Evolutionary conservation across 805 yeast genomes (phyloP).

Genomic region (Schizosaccharomyces osmophilus): DNA sequence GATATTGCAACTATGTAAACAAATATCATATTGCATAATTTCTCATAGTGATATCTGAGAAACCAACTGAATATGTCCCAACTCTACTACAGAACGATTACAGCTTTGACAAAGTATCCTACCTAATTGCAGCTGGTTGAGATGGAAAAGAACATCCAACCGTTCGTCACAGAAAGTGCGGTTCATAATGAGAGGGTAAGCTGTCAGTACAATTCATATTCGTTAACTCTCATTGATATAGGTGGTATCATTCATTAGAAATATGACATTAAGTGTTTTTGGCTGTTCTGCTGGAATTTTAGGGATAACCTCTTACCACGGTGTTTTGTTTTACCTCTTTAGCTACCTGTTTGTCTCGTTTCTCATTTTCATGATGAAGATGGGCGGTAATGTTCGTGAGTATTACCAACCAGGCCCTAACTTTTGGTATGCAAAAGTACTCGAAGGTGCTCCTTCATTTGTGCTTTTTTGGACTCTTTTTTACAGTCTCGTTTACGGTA

Average conservation of each 20-base stretch:
- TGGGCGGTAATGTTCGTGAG: constrained; percentile 15
- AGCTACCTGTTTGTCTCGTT: constrained; percentile 5
- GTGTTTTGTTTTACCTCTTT: constrained; percentile 11
- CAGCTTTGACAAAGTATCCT: too few relatives aligned
- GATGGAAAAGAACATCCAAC: background rate
- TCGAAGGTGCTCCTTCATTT: constrained; percentile 27
- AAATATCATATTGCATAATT: too few relatives aligned
- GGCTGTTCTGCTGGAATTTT: constrained; percentile 9
- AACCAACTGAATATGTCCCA: too few relatives aligned
- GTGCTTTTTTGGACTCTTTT: constrained; percentile 36
- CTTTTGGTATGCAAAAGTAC: constrained; percentile 22
- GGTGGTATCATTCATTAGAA: constrained; percentile 7
- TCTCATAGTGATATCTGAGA: too few relatives aligned
- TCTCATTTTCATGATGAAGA: constrained; percentile 7
- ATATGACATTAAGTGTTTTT: constrained; percentile 7
- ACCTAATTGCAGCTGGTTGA: background rate
- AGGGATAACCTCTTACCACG: constrained; percentile 8
- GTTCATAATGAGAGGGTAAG: background rate
- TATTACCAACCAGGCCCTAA: constrained; percentile 20
- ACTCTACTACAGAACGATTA: too few relatives aligned
- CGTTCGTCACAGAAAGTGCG: background rate
- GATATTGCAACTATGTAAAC: too few relatives aligned
- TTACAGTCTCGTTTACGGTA: constrained; percentile 7
- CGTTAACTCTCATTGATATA: background rate
- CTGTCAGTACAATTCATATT: background rate